Percentiles rank a stretch among this genome's conserved stretches.
These are phyloP conservation scores for Melanogaster broomeanus DNA, from an alignment of 768 basidiomycete species.

Conservation along the genomic window DNA sequence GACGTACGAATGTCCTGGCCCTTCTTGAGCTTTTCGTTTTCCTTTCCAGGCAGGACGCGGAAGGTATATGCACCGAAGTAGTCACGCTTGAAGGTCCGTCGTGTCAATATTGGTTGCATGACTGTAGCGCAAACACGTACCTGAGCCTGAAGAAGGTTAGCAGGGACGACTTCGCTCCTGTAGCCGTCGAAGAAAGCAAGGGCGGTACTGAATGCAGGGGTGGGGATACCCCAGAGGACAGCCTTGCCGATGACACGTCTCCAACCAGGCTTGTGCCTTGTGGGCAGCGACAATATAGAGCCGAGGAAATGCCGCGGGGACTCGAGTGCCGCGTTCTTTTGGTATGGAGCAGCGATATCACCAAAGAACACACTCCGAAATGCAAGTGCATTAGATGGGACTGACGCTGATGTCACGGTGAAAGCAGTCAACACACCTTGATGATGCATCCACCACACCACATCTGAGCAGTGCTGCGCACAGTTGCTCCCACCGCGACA, in stretches of 20 bases:
- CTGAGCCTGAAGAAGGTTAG: slow-evolving; percentile 94
- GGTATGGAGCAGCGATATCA: slow-evolving; percentile 90
- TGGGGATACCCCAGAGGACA: slow-evolving; percentile 96
- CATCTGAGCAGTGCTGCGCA: slow-evolving; percentile 97
- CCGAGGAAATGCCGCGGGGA: slow-evolving; percentile 41
- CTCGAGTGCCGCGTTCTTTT: slow-evolving; percentile 82
- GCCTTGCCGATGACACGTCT: slow-evolving; percentile 95
- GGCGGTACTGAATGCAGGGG: slow-evolving; percentile 97
- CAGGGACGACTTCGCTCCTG: slow-evolving; percentile 91
- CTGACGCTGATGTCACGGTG: slow-evolving; percentile 27
- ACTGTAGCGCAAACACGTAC: slow-evolving; percentile 35
- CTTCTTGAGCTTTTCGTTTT: slow-evolving; percentile 77
- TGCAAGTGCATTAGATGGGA: slow-evolving; percentile 8
- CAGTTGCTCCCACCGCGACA: too few species aligned
- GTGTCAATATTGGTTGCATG: slow-evolving; percentile 1
- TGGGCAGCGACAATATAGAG: slow-evolving; percentile 62
- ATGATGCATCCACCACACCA: slow-evolving; percentile 99
- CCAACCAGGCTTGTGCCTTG: slow-evolving; percentile 97
- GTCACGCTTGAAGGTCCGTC: slow-evolving; percentile 62
- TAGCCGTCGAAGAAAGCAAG: slow-evolving; percentile 99
- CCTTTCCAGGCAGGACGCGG: slow-evolving; percentile 89
- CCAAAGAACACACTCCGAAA: slow-evolving; percentile 84
- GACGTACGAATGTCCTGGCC: slow-evolving; percentile 87
- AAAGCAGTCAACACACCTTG: slow-evolving; percentile 55
- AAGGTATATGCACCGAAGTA: slow-evolving; percentile 99